Conservation (phyloP, 495 filamentous ascomycete genomes). For the Letharia lupina region DNA sequence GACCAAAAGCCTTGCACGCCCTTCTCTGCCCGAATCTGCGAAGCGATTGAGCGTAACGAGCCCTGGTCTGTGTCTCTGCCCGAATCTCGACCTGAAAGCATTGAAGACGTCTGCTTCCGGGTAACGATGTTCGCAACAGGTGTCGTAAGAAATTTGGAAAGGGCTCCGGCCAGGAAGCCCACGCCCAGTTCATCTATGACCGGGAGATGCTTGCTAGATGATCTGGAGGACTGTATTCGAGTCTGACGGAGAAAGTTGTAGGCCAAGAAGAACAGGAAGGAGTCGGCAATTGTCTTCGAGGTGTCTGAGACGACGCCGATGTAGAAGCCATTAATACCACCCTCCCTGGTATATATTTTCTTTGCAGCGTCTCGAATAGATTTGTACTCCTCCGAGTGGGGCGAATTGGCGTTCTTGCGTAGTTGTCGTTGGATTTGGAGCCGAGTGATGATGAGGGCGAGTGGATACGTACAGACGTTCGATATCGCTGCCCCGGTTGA, state of each 20-base stretch:
- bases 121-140: conserved; percentile 80
- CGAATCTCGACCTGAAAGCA: conserved; percentile 29
- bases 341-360: conserved; percentile 65
- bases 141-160: conserved; percentile 69
- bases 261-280: conserved; percentile 77
- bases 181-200: conserved; percentile 66
- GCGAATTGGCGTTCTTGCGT: conserved; percentile 32
- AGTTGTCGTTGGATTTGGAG: conserved; percentile 72
- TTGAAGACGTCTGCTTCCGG: conserved; percentile 61
- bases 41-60: conserved; percentile 51
- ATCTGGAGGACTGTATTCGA: conserved; percentile 42
- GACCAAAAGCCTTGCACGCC: conserved; percentile 80
- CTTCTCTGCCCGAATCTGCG: conserved; percentile 58
- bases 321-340: conserved; percentile 63
- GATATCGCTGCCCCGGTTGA: conserved; percentile 72
- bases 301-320: conserved; percentile 65
- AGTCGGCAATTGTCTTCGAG: conserved; percentile 62
- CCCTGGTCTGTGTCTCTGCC: conserved; percentile 19
- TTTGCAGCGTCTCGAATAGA: conserved; percentile 58
- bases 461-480: conserved; percentile 70
- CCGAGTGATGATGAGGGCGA: conserved; percentile 76
- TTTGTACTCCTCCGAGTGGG: conserved; percentile 44
- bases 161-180: conserved; percentile 69
- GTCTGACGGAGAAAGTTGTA: conserved; percentile 63
- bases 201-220: conserved; percentile 46